Percentiles rank a stretch among this genome's conserved stretches.
These are phyloP conservation scores for Cladorrhinum samala DNA, from an alignment of 495 filamentous ascomycete genomes.

Conservation along the genomic window DNA sequence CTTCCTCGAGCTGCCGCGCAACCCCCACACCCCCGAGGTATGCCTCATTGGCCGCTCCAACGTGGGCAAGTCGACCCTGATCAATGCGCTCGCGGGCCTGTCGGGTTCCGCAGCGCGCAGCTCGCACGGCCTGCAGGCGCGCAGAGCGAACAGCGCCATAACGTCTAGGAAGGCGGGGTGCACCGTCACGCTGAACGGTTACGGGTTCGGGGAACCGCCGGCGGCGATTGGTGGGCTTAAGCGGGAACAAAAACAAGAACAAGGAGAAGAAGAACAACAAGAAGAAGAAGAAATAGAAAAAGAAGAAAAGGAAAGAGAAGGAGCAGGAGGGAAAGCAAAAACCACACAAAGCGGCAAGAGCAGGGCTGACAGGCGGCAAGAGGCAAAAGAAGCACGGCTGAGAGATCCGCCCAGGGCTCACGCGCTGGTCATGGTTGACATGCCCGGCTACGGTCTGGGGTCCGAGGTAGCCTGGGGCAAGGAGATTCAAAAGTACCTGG, in stretches of 20 bases:
- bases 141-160: constrained; percentile 41
- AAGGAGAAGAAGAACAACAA: constrained; percentile 15
- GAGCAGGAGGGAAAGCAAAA: not conserved
- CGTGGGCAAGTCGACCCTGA: constrained; percentile 81
- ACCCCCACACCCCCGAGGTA: constrained; percentile 52
- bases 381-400: constrained; percentile 28
- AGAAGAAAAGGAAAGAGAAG: not conserved
- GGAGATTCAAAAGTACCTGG: constrained; percentile 81
- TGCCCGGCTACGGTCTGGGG: constrained; percentile 88
- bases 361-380: not conserved
- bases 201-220: constrained; percentile 56
- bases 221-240: constrained; percentile 8
- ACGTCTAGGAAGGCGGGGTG: constrained; percentile 68
- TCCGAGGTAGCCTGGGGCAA: constrained; percentile 72
- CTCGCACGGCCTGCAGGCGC: constrained; percentile 18
- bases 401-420: constrained; percentile 46
- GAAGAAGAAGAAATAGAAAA: constrained; percentile 6
- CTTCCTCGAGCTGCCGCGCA: constrained; percentile 61
- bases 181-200: constrained; percentile 80
- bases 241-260: too few relatives aligned
- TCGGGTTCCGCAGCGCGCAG: constrained; percentile 16
- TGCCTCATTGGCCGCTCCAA: constrained; percentile 71
- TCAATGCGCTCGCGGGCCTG: constrained; percentile 72
- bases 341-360: not conserved
- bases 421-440: constrained; percentile 68